Evolutionary conservation across 1,284 basidiomycete genomes (phyloP).

Genomic region (Cystobasidium pallidum): DNA sequence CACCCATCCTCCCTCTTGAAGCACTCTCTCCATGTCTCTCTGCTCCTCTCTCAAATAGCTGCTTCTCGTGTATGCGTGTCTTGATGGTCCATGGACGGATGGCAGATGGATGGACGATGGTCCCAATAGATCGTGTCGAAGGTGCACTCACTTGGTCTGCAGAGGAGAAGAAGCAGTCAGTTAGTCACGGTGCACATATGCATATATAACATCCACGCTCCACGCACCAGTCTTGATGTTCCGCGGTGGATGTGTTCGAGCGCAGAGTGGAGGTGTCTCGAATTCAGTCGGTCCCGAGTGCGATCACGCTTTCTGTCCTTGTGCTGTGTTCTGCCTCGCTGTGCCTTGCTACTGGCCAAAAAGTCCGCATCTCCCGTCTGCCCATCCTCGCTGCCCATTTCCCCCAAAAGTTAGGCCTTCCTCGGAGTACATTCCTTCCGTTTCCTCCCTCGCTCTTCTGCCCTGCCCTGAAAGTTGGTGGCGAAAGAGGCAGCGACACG

Average conservation of each 20-base stretch:
- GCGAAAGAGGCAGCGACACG: not conserved
- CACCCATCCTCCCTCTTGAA: too few relatives aligned
- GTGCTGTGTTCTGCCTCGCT: too few relatives aligned
- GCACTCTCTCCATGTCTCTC: too few relatives aligned
- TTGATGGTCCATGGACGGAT: not conserved
- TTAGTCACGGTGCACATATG: not conserved
- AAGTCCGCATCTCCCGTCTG: not conserved
- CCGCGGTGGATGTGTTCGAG: not conserved
- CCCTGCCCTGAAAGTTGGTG: not conserved
- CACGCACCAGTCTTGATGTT: constrained; percentile 23
- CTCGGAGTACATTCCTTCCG: not conserved
- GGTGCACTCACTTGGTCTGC: constrained; percentile 14
- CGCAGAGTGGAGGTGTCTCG: not conserved
- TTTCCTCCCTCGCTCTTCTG: not conserved
- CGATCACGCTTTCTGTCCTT: too few relatives aligned
- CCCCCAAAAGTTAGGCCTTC: constrained; percentile 17
- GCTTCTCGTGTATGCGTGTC: not conserved
- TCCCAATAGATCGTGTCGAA: not conserved
- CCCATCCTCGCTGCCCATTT: not conserved
- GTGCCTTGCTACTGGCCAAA: not conserved
- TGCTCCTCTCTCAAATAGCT: too few relatives aligned
- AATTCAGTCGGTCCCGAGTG: not conserved
- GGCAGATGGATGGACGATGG: not conserved
- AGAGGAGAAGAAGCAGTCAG: not conserved
- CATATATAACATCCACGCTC: not conserved